A percentile compares a stretch with the other conserved stretches of the same genome.
These are phyloP conservation scores for Diutina sp. DNA, from an alignment of 1,139 yeast genomes.

Conservation along the genomic window DNA sequence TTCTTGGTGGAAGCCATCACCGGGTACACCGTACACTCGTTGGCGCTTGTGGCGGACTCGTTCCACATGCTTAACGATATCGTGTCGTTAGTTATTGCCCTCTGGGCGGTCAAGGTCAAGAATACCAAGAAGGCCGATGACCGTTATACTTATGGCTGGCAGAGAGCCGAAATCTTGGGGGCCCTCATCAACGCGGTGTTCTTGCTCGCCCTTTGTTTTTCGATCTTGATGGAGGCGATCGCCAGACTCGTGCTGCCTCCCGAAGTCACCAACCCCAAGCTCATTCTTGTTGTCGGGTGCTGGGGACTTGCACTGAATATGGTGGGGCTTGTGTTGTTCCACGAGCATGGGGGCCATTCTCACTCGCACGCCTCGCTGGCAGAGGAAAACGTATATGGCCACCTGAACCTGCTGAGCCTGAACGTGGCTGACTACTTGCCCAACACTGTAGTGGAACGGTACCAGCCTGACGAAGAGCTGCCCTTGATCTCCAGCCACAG, in stretches of 20 bases:
- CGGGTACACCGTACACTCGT: slow-evolving; percentile 82
- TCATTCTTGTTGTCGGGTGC: slow-evolving; percentile 69
- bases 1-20: slow-evolving; percentile 76
- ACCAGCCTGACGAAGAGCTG: slow-evolving; percentile 13
- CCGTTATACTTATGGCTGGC: slow-evolving; percentile 91
- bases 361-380: neutral
- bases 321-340: slow-evolving; percentile 76
- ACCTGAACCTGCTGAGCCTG: slow-evolving; percentile 9
- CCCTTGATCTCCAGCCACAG: slow-evolving; percentile 14
- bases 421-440: slow-evolving; percentile 26
- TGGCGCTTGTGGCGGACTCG: slow-evolving; percentile 90
- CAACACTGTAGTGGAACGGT: slow-evolving; percentile 22
- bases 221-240: slow-evolving; percentile 84
- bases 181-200: slow-evolving; percentile 92
- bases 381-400: neutral
- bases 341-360: slow-evolving; percentile 61
- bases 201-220: slow-evolving; percentile 79
- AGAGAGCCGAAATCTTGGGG: slow-evolving; percentile 88
- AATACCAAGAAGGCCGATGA: slow-evolving; percentile 76
- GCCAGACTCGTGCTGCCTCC: slow-evolving; percentile 81
- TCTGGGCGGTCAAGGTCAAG: slow-evolving; percentile 94
- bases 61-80: slow-evolving; percentile 97
- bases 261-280: slow-evolving; percentile 63
- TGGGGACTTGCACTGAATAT: slow-evolving; percentile 77
- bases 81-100: slow-evolving; percentile 75